These are phyloP conservation scores for Nadsonia commutata DNA, from an alignment of 1,139 yeast species.

Conservation along the genomic window DNA sequence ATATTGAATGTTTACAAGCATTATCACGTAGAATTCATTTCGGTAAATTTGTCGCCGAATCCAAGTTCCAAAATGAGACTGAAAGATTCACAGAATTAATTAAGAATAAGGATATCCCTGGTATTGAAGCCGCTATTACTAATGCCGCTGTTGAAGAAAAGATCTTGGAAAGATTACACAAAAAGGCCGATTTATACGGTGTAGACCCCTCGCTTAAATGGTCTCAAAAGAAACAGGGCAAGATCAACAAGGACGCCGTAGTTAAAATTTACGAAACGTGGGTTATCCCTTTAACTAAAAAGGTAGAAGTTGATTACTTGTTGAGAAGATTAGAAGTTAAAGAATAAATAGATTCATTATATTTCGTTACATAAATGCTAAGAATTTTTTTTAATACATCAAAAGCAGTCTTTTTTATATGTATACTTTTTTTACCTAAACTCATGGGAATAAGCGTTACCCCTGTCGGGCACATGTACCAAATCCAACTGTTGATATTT, in stretches of 20 bases:
- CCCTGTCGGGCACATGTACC: constrained; percentile 24
- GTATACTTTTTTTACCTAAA: background rate
- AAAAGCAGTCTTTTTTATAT: too few relatives aligned
- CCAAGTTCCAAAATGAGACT: constrained; percentile 62
- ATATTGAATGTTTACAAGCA: constrained; percentile 76
- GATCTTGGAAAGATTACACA: constrained; percentile 61
- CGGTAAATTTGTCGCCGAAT: constrained; percentile 95
- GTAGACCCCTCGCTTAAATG: constrained; percentile 68
- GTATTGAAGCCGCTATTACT: constrained; percentile 71
- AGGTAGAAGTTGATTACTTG: constrained; percentile 84
- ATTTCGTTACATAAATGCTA: too few relatives aligned
- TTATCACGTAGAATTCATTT: constrained; percentile 90
- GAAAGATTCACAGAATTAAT: constrained; percentile 54
- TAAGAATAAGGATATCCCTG: constrained; percentile 45
- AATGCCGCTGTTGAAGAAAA: constrained; percentile 74
- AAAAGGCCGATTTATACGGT: constrained; percentile 77
- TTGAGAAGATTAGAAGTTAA: constrained; percentile 72
- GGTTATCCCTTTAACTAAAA: constrained; percentile 86
- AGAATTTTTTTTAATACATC: too few relatives aligned
- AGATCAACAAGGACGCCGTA: constrained; percentile 66
- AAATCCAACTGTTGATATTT: constrained; percentile 56
- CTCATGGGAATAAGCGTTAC: background rate
- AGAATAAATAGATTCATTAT: constrained; percentile 2
- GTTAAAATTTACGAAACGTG: constrained; percentile 74
- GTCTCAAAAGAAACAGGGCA: constrained; percentile 55